Percentiles rank a stretch among this genome's conserved stretches.
phyloP scores from a whole-genome alignment of 1,284 basidiomycete genomes.

The Salmacisia buchloeana region DNA sequence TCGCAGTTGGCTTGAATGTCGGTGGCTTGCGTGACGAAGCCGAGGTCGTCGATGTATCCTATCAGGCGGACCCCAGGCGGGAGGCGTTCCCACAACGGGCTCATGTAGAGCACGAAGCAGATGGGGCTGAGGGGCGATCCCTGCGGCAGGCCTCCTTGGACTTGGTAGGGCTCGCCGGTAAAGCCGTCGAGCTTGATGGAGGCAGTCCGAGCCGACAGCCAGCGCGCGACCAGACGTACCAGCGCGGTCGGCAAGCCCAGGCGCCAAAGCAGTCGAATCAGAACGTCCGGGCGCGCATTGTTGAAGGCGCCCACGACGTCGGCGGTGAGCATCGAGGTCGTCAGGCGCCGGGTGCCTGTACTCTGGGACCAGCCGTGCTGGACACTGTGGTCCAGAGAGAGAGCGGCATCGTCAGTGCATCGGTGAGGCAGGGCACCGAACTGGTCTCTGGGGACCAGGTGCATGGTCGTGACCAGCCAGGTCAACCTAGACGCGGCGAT shows the following conservation, averaged over 20 bases:
- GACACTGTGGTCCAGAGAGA: background rate
- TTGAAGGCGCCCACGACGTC: slow-evolving; percentile 9
- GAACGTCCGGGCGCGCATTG: background rate
- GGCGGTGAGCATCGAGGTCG: background rate
- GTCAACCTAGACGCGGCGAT: background rate
- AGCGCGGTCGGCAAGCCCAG: background rate
- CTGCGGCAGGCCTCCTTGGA: background rate
- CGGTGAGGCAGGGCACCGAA: background rate
- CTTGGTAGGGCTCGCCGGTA: background rate
- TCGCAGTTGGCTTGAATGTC: background rate
- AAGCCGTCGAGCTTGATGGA: background rate
- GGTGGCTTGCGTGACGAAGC: background rate
- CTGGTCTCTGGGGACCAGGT: background rate
- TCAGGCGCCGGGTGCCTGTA: too few relatives aligned
- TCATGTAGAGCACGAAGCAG: slow-evolving; percentile 3
- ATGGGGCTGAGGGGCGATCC: background rate
- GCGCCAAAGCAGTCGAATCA: background rate
- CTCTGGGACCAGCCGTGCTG: slow-evolving; percentile 4
- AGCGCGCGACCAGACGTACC: background rate
- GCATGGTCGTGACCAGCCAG: background rate
- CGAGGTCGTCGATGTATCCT: background rate
- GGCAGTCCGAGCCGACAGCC: background rate
- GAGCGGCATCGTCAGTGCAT: background rate
- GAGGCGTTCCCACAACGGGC: background rate
- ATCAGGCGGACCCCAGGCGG: background rate